Conservation (phyloP, 192 early-diverging fungal genomes). For the Coemansia asiatica region DNA sequence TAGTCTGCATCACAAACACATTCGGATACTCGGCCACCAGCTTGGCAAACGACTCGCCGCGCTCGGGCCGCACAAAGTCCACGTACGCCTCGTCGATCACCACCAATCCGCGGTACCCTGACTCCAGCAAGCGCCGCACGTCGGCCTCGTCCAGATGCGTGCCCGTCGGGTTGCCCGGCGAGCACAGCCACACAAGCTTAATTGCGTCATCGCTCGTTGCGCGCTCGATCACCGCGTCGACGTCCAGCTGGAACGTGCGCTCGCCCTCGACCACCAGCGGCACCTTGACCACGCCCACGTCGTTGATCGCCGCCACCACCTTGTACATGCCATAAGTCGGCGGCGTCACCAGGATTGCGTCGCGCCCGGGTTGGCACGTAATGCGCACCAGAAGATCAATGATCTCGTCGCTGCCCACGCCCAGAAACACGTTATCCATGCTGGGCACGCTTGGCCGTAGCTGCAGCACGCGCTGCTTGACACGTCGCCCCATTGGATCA, state of each 20-base stretch:
- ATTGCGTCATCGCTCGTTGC: conserved; percentile 72
- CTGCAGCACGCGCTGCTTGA: conserved; percentile 76
- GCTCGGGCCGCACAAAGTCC: conserved; percentile 78
- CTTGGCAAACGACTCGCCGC: conserved; percentile 68
- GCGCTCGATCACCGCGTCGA: conserved; percentile 46
- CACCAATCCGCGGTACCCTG: conserved; percentile 78
- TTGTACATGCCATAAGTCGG: conserved; percentile 99
- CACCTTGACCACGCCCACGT: conserved; percentile 86
- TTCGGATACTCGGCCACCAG: conserved; percentile 88
- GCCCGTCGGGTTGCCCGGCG: conserved; percentile 98
- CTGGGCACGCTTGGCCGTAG: conserved; percentile 68
- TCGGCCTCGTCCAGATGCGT: conserved; percentile 71
- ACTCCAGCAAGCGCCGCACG: conserved; percentile 45
- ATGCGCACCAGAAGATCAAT: conserved; percentile 90
- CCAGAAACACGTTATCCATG: conserved; percentile 81
- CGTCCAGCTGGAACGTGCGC: conserved; percentile 49
- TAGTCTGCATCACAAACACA: conserved; percentile 94
- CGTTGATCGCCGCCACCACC: conserved; percentile 91
- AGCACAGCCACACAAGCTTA: conserved; percentile 94
- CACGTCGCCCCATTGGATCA: conserved; percentile 82
- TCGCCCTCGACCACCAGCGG: conserved; percentile 72
- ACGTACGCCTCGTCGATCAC: conserved; percentile 98
- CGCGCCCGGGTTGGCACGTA: conserved; percentile 84
- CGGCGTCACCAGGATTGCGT: conserved; percentile 91
- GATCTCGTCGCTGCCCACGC: conserved; percentile 96